Base-by-base conservation (phyloP, 2,329 filamentous ascomycete genomes). In the Penicillium sp. region DNA sequence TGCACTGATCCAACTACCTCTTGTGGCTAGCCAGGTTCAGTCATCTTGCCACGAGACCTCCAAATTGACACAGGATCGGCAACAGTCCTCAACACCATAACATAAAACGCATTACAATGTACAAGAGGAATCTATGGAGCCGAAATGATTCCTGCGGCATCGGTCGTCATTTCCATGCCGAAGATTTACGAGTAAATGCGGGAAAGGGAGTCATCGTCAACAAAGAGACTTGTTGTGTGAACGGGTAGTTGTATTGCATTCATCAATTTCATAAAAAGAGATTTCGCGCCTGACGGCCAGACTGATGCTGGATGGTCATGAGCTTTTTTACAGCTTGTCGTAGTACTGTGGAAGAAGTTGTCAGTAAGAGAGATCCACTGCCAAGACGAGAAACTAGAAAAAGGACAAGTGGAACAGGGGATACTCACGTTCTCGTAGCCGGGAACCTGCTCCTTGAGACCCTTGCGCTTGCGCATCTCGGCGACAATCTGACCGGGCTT, bases 391-490 rank as follows among this genome's bases (percentile, higher is more conserved):
- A n/a, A 36, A 5, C 5, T 6, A 5, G 26, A 39, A 3, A 39
- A 0, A 6, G 25, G 7, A 37, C 26, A 32, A 5, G 34, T 38
- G 27, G 33, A 24, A 9, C 33, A 50, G 12, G n/a, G 24, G 12
- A 49, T 58, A 87, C 88, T 89, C 83, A 93, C 89, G 83, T 96
- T 95, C 72, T 89, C 88, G 79, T 90, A 85, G 73, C 86, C 88
- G 66, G 93, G 91, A 72, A 96, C 87, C 67, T 89, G 83, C 70
- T 86, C 78, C 89, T 98, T 98, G 82, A 98, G 80, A 89, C 91
- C 93, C 89, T 98, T 98, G 78, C 91, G 88, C 85, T 96, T 96
- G 73, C 93, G 90, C 86, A 94, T 95, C 51, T 85, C 82, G 71
- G 80, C 77, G 65, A 97, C 89, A 66, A 96, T 80, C 71, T 82